Evolutionary conservation across 345 rosid species (phyloP).

Genomic region (Populus deltoides): DNA sequence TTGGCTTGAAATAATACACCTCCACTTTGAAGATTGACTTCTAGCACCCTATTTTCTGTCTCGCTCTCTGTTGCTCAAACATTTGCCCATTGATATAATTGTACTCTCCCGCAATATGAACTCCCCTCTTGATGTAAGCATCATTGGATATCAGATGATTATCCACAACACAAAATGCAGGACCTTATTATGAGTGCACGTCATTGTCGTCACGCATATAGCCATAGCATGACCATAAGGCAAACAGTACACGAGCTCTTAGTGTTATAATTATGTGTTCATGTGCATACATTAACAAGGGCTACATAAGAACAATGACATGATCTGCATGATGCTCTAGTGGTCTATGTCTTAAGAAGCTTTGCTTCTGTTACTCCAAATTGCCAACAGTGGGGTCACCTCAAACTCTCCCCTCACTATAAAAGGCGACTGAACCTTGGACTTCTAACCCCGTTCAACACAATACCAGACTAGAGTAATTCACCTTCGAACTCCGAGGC

Average conservation of each 20-base stretch:
- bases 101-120: slow-evolving; percentile 46
- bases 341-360: slow-evolving; percentile 12
- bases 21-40: slow-evolving; percentile 52
- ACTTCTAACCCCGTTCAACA: slow-evolving; percentile 24
- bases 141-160: slow-evolving; percentile 39
- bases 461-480: slow-evolving; percentile 4
- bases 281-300: slow-evolving; percentile 14
- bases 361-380: slow-evolving; percentile 20
- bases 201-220: slow-evolving; percentile 20
- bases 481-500: neutral
- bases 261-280: neutral
- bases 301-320: slow-evolving; percentile 23
- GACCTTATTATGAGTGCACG: slow-evolving; percentile 8
- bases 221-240: slow-evolving; percentile 14
- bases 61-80: slow-evolving; percentile 24
- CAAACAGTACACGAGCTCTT: slow-evolving; percentile 4
- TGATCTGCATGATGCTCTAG: slow-evolving; percentile 34
- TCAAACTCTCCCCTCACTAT: slow-evolving; percentile 44
- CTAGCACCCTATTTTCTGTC: slow-evolving; percentile 28
- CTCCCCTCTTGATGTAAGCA: slow-evolving; percentile 51
- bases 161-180: slow-evolving; percentile 40
- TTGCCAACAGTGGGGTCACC: slow-evolving; percentile 46
- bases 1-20: slow-evolving; percentile 18
- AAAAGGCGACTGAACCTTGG: slow-evolving; percentile 37
- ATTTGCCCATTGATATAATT: slow-evolving; percentile 48